These are phyloP conservation scores for Combretum micranthum DNA, from an alignment of 345 rosid species.

Conservation along the genomic window DNA sequence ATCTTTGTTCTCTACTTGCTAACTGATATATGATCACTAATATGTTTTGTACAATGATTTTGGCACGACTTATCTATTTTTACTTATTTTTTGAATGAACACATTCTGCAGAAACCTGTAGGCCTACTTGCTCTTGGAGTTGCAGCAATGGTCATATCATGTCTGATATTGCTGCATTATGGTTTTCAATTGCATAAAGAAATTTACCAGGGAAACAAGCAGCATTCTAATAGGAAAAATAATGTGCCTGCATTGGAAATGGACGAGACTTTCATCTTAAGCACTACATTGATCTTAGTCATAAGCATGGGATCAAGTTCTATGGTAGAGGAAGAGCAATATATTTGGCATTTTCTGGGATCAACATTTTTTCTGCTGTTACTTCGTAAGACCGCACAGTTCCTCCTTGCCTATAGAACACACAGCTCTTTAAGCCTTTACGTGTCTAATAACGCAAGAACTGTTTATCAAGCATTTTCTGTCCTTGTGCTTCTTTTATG, in stretches of 20 bases:
- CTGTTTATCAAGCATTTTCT: constrained; percentile 22
- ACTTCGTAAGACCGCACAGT: constrained; percentile 50
- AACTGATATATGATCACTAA: not conserved
- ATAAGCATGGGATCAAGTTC: constrained; percentile 92
- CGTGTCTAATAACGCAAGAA: constrained; percentile 19
- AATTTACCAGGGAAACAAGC: constrained; percentile 24
- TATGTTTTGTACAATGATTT: not conserved
- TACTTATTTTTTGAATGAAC: not conserved
- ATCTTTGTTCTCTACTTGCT: too few species aligned
- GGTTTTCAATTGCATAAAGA: constrained; percentile 38
- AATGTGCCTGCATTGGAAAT: constrained; percentile 19
- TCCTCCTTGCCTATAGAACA: constrained; percentile 18
- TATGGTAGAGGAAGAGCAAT: constrained; percentile 98
- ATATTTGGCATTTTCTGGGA: constrained; percentile 75
- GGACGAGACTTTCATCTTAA: constrained; percentile 45
- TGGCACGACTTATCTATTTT: constrained; percentile 1
- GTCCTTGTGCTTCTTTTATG: constrained; percentile 49
- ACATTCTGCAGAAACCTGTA: constrained; percentile 70
- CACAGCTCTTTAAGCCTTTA: constrained; percentile 14
- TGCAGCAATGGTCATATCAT: constrained; percentile 59
- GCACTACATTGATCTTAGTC: constrained; percentile 44
- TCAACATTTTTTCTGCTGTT: constrained; percentile 55
- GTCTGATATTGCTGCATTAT: constrained; percentile 37
- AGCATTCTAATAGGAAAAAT: constrained; percentile 9
- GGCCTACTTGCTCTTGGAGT: constrained; percentile 57